These are phyloP conservation scores for Solanum ossicruentum DNA, from an alignment of 257 asterid species.

Conservation along the genomic window DNA sequence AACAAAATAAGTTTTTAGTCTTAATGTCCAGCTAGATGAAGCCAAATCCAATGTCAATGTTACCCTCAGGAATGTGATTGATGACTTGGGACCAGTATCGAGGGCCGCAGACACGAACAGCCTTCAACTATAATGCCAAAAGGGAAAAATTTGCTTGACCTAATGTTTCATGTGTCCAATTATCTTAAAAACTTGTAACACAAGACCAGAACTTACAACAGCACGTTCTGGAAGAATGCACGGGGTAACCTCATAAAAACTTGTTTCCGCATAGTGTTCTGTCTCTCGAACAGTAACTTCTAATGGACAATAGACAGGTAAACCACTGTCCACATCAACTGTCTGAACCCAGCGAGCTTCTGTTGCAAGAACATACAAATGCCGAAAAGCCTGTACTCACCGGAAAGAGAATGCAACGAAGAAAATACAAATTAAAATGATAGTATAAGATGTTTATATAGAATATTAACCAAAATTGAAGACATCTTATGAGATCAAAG, in stretches of 20 bases:
- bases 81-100: constrained; percentile 96
- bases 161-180: neutral
- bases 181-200: neutral
- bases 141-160: constrained; percentile 1
- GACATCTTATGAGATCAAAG: neutral
- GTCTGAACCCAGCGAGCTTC: constrained; percentile 99
- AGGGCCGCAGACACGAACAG: constrained; percentile 97
- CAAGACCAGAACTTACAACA: constrained; percentile 42
- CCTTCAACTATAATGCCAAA: constrained; percentile 54
- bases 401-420: neutral
- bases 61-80: constrained; percentile 80
- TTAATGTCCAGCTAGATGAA: neutral
- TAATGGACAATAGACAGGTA: constrained; percentile 91
- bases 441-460: neutral
- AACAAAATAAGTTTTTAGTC: neutral
- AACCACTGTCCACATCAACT: constrained; percentile 85
- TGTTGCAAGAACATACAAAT: constrained; percentile 92
- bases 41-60: neutral
- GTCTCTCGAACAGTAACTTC: constrained; percentile 81
- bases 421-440: neutral
- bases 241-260: constrained; percentile 92
- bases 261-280: constrained; percentile 69
- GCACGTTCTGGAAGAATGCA: constrained; percentile 96
- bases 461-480: neutral
- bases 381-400: constrained; percentile 77